Evolutionary conservation across 2,329 filamentous ascomycete genomes (phyloP).

Genomic region (Phoma sp.): DNA sequence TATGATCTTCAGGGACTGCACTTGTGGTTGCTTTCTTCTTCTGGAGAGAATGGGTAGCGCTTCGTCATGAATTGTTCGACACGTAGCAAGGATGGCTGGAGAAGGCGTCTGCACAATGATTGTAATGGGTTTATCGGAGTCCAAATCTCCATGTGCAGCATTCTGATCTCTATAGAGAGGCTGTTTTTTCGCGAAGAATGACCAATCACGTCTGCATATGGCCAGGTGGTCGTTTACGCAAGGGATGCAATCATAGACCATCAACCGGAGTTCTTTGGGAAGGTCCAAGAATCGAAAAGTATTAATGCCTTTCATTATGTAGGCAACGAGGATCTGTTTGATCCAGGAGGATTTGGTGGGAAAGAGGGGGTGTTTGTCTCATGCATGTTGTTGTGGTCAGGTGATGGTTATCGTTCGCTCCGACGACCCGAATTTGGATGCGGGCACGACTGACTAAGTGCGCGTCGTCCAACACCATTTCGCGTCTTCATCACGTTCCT

Average conservation of each 20-base stretch:
- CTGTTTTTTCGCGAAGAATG: conserved; percentile 13
- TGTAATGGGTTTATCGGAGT: conserved; percentile 3
- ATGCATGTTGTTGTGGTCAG: conserved; percentile 8
- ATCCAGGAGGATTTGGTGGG: not conserved
- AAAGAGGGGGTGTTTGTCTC: conserved; percentile 9
- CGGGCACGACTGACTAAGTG: conserved; percentile 16
- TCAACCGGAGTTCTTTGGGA: conserved; percentile 20
- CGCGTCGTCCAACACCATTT: not conserved
- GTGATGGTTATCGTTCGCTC: conserved; percentile 6
- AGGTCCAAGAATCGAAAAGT: conserved; percentile 16
- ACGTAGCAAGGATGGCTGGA: conserved; percentile 8
- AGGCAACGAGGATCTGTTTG: not conserved
- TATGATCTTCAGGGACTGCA: conserved; percentile 2
- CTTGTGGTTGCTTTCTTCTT: not conserved
- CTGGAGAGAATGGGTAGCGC: conserved; percentile 6
- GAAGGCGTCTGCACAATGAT: conserved; percentile 6
- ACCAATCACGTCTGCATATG: conserved; percentile 14
- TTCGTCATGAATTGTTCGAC: conserved; percentile 10
- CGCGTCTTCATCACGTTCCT: not conserved
- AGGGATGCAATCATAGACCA: conserved; percentile 20
- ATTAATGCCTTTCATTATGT: not conserved
- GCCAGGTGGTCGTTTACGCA: conserved; percentile 8
- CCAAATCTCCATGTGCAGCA: conserved; percentile 9
- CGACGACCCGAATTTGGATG: conserved; percentile 11
- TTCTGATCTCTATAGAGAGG: conserved; percentile 10